Evolutionary conservation across 352 stramenopile species (phyloP), one percentile per base, ranked within the genome.

Genomic region (Phytophthora lateralis): DNA sequence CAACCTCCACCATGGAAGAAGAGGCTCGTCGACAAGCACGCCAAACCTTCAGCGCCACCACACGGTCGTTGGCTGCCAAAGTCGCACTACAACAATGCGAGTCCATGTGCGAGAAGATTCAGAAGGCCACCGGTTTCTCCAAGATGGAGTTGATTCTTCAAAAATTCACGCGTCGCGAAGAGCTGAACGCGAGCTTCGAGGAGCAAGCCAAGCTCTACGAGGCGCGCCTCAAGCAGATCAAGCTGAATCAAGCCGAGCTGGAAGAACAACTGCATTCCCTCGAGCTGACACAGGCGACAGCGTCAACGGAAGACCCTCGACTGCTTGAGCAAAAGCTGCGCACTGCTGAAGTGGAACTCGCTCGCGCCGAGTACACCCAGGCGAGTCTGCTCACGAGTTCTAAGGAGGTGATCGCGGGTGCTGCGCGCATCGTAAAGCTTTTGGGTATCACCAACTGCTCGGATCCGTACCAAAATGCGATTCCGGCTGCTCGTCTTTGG

Each of bases 131-230:
- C 0, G 86, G 86, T 5, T 88, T 85, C 51, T 82, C 80, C 5
- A 89, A 91, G 41, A 84, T 95, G 52, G 80, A 91, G 51, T 45
- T 83, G 18, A 90, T 95, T 38, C 64, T 91, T 7, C 77, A 95
- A 17, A 95, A 93, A 60, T 91, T 95, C 44, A 70, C 75, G 27
- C 84, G 81, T 21, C 81, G 82, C 39, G 85, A 92, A 46, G 84
- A 92, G 63, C 71, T 95, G 8, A 91, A 92, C 53, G 63, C 54
- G 20, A 91, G 84, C 55, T 91, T 95, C 46, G 86, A 93, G 45
- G 84, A 93, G 54, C 86, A 95, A 65, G 78, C 80, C 15, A 87
- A 86, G 63, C 67, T 91, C n/a, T 92, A 93, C 48, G 82, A 95
- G 41, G 74, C 80, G 7, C 66, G 82, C 7, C 54, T 93, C 3